phyloP scores from a whole-genome alignment of 768 basidiomycete species.

The Suillus brevipes region DNA sequence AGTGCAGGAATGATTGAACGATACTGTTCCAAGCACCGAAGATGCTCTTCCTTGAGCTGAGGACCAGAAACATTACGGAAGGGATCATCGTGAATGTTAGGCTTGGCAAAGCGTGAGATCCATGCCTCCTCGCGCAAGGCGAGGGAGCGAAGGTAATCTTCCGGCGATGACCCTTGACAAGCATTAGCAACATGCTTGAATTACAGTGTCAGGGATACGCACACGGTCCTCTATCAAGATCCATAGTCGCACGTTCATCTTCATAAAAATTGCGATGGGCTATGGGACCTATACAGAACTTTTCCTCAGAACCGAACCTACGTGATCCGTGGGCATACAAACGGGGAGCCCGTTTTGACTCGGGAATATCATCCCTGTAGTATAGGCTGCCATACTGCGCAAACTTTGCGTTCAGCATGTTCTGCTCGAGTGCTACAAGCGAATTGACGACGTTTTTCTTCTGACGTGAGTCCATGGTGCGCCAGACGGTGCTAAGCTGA shows the following conservation, averaged over 20 bases:
- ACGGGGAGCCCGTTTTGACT: constrained; percentile 7
- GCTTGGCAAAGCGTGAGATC: constrained; percentile 14
- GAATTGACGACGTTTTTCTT: constrained; percentile 20
- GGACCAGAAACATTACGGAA: constrained; percentile 18
- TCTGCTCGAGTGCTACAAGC: constrained; percentile 24
- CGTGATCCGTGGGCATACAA: constrained; percentile 13
- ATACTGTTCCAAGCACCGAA: constrained; percentile 22
- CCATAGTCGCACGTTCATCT: constrained; percentile 26
- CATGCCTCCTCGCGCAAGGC: constrained; percentile 22
- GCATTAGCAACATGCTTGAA: constrained; percentile 3
- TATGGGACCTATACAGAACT: constrained; percentile 34
- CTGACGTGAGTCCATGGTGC: constrained; percentile 15
- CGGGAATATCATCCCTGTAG: constrained; percentile 28
- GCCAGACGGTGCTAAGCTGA: constrained; percentile 22
- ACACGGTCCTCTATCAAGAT: constrained; percentile 36
- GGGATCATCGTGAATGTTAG: constrained; percentile 19
- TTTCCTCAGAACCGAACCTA: constrained; percentile 19
- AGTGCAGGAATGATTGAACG: constrained; percentile 25
- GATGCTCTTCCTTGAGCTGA: constrained; percentile 21
- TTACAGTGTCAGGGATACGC: constrained; percentile 12
- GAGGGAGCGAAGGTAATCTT: constrained; percentile 22
- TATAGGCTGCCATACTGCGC: constrained; percentile 34
- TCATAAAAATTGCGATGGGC: constrained; percentile 29
- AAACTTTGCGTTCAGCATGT: constrained; percentile 23
- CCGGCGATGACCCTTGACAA: constrained; percentile 20